A percentile compares a stretch with the other conserved stretches of the same genome.
These are phyloP conservation scores for Botrytis tulipae DNA, from an alignment of 2,329 filamentous ascomycete species.

Conservation along the genomic window DNA sequence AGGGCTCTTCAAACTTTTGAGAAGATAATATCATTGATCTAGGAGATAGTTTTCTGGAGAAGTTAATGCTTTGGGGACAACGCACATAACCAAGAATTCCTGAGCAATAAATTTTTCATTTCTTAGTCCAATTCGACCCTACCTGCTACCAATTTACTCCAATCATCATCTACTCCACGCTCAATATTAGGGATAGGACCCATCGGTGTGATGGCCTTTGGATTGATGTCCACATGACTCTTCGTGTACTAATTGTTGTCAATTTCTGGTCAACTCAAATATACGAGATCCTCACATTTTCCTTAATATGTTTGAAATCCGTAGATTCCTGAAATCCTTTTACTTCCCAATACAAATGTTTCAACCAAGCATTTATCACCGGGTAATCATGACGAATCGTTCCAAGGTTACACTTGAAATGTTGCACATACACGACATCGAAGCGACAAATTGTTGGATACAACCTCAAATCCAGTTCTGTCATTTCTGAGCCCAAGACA, in stretches of 20 bases:
- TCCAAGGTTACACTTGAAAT: conserved; percentile 62
- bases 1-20: background rate
- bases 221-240: conserved; percentile 65
- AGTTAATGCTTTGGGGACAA: background rate
- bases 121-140: conserved; percentile 80
- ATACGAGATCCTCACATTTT: conserved; percentile 28
- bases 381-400: conserved; percentile 65
- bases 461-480: conserved; percentile 67
- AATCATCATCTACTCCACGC: conserved; percentile 50
- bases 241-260: conserved; percentile 78
- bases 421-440: conserved; percentile 64
- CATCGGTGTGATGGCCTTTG: conserved; percentile 72
- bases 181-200: conserved; percentile 83
- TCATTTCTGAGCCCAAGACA: conserved; percentile 62
- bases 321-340: conserved; percentile 47
- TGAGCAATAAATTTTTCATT: conserved; percentile 51
- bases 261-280: background rate
- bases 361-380: conserved; percentile 50
- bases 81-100: background rate
- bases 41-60: background rate
- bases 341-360: conserved; percentile 64
- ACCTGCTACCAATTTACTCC: conserved; percentile 69
- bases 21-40: background rate
- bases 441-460: conserved; percentile 67
- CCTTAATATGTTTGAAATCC: conserved; percentile 51